Evolutionary conservation across 2,329 filamentous ascomycete species (phyloP), one percentile per base, ranked within the genome.

Genomic region (Sphaceloma murrayae): DNA sequence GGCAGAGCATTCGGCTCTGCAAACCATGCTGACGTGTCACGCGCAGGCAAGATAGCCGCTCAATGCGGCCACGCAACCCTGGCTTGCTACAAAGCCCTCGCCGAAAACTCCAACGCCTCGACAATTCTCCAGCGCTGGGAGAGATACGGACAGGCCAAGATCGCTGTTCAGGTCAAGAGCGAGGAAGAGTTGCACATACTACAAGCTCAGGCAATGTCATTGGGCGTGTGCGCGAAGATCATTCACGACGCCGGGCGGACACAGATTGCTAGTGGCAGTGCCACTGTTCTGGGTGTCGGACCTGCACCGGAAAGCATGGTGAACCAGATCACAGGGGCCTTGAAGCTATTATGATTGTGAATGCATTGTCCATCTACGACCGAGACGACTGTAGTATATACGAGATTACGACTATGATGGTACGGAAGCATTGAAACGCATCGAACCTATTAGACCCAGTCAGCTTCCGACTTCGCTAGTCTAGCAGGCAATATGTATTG

Each of bases 61-160:
- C 91, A 96, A 66, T 89, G 84, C 66, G 84, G 82, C 39, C 91
- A 96, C 65, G 91, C 91, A n/a, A 94, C 89, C 2, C 79, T 98
- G 46, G 88, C 89, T 45, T 96, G 89, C 75, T 98, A 94, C 78
- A 96, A 95, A 68, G 69, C 79, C 48, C 78, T 93, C 52, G 66
- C 77, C 30, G 63, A 68, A 27, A 70, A 71, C 17, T 56, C 66
- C 33, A 62, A 75, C 10, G 69, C 73, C 34, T 75, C 78, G 46
- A 68, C 68, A 32, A 68, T 94, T 43, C 75, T 98, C 38, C 73
- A 74, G 52, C 80, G 82, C 52, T 98, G 91, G 91, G 91, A 98
- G 66, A 72, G 70, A 42, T 67, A 73, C 45, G 91, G 91, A 9
- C 88, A 95, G 68, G 83, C 85, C 52, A 96, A 98, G 74, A 84